phyloP scores from a whole-genome alignment of 169 alveolate genomes.

The Plasmodium relictum region DNA sequence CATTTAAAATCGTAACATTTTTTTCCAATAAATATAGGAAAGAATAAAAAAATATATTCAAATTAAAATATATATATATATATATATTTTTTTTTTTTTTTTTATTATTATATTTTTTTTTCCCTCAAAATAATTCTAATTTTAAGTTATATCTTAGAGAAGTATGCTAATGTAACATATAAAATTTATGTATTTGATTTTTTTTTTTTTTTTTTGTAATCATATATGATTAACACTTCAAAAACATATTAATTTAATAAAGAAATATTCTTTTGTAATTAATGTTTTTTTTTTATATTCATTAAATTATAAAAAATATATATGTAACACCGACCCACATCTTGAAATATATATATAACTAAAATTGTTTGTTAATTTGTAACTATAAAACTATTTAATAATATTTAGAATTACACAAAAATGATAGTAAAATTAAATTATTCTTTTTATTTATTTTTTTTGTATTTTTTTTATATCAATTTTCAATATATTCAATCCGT shows the following conservation, averaged over 20 bases:
- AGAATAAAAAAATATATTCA: neutral
- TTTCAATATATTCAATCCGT: neutral
- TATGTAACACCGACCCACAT: too few species aligned
- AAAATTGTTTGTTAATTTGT: neutral
- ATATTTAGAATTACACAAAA: too few species aligned
- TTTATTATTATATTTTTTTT: neutral
- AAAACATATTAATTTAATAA: neutral
- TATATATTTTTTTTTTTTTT: neutral
- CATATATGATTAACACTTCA: neutral
- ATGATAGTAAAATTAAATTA: too few species aligned
- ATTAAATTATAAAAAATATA: too few species aligned
- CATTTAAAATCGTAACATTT: neutral
- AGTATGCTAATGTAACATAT: neutral
- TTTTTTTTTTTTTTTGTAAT: neutral
- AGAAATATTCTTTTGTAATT: neutral
- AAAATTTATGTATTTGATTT: neutral
- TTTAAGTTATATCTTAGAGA: neutral
- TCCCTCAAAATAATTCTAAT: neutral
- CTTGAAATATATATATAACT: too few species aligned
- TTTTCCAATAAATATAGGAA: neutral
- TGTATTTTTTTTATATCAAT: too few species aligned
- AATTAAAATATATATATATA: neutral
- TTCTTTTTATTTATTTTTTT: too few species aligned
- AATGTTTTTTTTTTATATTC: neutral
- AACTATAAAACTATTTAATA: too few species aligned